Evolutionary conservation across 2,329 filamentous ascomycete genomes (phyloP).

Genomic region (Aspergillus neoniger): DNA sequence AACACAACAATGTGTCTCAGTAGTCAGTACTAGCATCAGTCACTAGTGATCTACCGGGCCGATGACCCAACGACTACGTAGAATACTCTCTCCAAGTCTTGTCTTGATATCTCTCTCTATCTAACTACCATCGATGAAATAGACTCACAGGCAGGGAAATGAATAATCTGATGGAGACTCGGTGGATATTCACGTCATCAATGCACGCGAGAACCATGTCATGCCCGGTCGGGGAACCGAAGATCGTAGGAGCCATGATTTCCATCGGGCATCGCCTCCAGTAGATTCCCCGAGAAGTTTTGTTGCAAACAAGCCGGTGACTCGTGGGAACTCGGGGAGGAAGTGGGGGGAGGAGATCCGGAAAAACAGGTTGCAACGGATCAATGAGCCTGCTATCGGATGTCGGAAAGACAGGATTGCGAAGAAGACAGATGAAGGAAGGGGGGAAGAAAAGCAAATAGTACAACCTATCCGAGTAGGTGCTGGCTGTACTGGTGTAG

Average conservation of each 20-base stretch:
- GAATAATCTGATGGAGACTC: not conserved
- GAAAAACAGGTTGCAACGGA: not conserved
- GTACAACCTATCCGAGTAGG: not conserved
- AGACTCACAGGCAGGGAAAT: too few species aligned
- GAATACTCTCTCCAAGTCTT: not conserved
- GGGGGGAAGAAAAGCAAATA: not conserved
- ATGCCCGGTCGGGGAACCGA: not conserved
- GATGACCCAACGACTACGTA: slow-evolving; percentile 15
- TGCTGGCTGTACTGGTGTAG: not conserved
- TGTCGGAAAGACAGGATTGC: not conserved
- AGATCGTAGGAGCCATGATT: not conserved
- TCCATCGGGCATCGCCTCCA: not conserved
- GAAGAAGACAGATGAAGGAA: not conserved
- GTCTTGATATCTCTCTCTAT: not conserved
- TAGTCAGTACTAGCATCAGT: too few species aligned
- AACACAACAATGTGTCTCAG: not conserved
- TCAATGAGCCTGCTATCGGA: not conserved
- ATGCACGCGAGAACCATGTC: not conserved
- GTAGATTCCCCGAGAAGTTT: not conserved
- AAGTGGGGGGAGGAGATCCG: not conserved
- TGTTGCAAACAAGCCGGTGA: not conserved
- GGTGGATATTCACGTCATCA: not conserved
- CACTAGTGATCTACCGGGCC: slow-evolving; percentile 17
- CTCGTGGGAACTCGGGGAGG: not conserved
- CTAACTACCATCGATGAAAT: too few species aligned